Conservation (phyloP, 441 rosid species). For the Heliophila coronopifolia region DNA sequence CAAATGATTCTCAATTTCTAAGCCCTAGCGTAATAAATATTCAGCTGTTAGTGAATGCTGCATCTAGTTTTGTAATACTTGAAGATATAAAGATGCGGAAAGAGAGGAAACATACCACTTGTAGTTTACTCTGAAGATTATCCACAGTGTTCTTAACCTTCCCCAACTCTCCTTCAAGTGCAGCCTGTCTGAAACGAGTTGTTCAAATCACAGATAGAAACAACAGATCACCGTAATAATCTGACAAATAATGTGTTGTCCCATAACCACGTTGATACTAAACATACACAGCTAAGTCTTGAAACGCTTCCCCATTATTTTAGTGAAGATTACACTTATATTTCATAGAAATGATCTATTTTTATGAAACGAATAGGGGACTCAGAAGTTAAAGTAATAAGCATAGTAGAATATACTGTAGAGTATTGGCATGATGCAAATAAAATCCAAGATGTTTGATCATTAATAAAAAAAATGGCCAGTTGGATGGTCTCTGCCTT, state of each 20-base stretch:
- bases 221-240: slow-evolving; percentile 13
- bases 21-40: slow-evolving; percentile 48
- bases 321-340: not conserved
- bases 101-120: slow-evolving; percentile 49
- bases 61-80: not conserved
- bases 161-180: slow-evolving; percentile 76
- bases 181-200: slow-evolving; percentile 93
- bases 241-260: slow-evolving; percentile 2
- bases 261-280: slow-evolving; percentile 10
- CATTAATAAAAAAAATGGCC: not conserved
- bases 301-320: not conserved
- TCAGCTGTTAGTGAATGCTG: not conserved
- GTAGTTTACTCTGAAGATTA: slow-evolving; percentile 66
- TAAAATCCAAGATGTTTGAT: not conserved
- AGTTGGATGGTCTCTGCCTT: not conserved
- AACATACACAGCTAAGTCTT: not conserved
- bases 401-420: not conserved
- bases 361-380: not conserved
- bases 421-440: not conserved
- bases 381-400: not conserved
- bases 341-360: not conserved
- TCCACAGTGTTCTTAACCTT: slow-evolving; percentile 50
- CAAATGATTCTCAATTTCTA: slow-evolving; percentile 92
- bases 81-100: slow-evolving; percentile 10
- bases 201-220: slow-evolving; percentile 44